These are phyloP conservation scores for Candida ortonii DNA, from an alignment of 805 yeast genomes.

Conservation along the genomic window DNA sequence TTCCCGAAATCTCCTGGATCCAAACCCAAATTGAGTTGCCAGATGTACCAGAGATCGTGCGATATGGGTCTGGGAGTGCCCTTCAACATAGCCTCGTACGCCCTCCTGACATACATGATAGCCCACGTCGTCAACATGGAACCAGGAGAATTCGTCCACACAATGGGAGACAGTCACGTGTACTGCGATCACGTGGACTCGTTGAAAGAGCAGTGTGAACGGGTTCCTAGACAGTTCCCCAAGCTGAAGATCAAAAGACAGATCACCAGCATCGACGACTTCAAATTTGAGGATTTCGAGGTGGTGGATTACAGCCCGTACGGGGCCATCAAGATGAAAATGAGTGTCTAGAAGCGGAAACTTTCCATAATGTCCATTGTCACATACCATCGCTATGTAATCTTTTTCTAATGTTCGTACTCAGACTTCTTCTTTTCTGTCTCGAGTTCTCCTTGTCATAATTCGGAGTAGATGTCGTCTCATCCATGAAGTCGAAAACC, in stretches of 20 bases:
- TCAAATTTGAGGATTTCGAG: slow-evolving; percentile 83
- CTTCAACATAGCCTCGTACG: slow-evolving; percentile 95
- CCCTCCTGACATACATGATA: slow-evolving; percentile 87
- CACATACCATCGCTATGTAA: slow-evolving; percentile 4
- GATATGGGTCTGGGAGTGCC: slow-evolving; percentile 99
- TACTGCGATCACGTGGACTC: slow-evolving; percentile 93
- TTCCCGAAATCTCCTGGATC: slow-evolving; percentile 63
- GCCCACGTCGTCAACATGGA: slow-evolving; percentile 95
- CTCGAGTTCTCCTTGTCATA: slow-evolving; percentile 16
- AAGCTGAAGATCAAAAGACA: slow-evolving; percentile 66
- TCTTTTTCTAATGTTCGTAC: slow-evolving; percentile 7
- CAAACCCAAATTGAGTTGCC: slow-evolving; percentile 76
- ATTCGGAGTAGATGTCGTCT: slow-evolving; percentile 6
- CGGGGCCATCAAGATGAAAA: slow-evolving; percentile 85
- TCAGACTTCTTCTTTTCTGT: slow-evolving; percentile 13
- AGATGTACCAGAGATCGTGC: slow-evolving; percentile 94
- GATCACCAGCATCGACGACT: slow-evolving; percentile 77
- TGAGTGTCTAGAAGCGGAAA: slow-evolving; percentile 74
- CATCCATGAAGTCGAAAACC: slow-evolving; percentile 19
- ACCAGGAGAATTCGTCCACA: slow-evolving; percentile 92
- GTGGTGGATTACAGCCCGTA: slow-evolving; percentile 79
- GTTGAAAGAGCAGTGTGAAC: slow-evolving; percentile 68
- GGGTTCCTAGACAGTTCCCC: slow-evolving; percentile 82
- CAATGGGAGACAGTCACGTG: slow-evolving; percentile 96
- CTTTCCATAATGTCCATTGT: slow-evolving; percentile 2